Evolutionary conservation across 192 early-diverging fungal species (phyloP).

Genomic region (Rhizoclosmatium sp.): DNA sequence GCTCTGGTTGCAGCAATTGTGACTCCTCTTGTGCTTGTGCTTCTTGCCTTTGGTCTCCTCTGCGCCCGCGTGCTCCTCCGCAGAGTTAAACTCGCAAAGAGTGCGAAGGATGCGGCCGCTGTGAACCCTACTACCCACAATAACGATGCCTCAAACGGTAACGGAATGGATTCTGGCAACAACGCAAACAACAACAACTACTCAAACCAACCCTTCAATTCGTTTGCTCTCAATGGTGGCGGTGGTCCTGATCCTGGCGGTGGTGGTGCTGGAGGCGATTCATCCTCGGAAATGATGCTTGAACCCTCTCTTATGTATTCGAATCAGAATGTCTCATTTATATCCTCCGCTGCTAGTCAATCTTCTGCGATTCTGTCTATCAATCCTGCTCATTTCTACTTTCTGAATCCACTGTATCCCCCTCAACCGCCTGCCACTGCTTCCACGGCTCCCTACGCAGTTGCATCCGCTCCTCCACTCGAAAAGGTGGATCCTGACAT

Average conservation of each 20-base stretch:
- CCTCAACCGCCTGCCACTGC: neutral
- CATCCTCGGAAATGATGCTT: neutral
- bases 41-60: neutral
- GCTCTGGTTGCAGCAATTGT: conserved; percentile 2
- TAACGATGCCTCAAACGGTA: neutral
- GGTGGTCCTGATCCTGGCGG: neutral
- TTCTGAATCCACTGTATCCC: neutral
- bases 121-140: neutral
- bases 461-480: neutral
- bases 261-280: neutral
- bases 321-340: neutral
- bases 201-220: neutral
- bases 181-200: conserved; percentile 1
- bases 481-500: neutral
- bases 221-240: neutral
- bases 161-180: neutral
- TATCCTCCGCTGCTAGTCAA: too few relatives aligned
- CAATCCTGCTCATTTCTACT: neutral
- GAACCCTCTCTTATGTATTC: conserved; percentile 5
- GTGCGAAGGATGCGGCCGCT: neutral
- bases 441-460: neutral
- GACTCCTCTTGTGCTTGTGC: neutral
- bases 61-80: conserved; percentile 13
- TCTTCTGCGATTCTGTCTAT: too few relatives aligned
- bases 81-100: neutral